phyloP scores from a whole-genome alignment of 2,329 filamentous ascomycete species.

The Pyrenochaeta sp. region DNA sequence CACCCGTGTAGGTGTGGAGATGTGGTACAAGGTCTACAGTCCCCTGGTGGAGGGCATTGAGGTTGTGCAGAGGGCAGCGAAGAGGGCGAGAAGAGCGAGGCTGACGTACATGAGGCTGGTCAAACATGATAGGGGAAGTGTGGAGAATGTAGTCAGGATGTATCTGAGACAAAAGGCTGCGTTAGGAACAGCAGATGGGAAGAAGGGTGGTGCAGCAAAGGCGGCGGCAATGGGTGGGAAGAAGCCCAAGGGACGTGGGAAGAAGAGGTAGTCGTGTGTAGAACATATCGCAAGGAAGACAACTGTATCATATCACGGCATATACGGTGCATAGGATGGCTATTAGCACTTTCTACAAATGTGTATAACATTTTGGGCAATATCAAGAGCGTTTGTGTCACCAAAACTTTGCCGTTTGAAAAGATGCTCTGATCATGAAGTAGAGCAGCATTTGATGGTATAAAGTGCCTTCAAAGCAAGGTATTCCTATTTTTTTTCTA shows the following conservation, averaged over 20 bases:
- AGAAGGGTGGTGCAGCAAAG: constrained; percentile 31
- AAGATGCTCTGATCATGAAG: not conserved
- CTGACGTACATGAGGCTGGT: constrained; percentile 83
- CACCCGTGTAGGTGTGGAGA: constrained; percentile 88
- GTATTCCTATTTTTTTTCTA: too few relatives aligned
- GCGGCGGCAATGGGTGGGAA: constrained; percentile 34
- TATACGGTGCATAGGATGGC: not conserved
- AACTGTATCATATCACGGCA: constrained; percentile 5
- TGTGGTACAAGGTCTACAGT: constrained; percentile 96
- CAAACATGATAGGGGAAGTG: constrained; percentile 50
- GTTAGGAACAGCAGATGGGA: constrained; percentile 42
- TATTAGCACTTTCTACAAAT: not conserved
- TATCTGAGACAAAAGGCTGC: constrained; percentile 50
- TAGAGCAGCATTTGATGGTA: not conserved
- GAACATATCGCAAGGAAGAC: not conserved
- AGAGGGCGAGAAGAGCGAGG: constrained; percentile 85
- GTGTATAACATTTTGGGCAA: constrained; percentile 10
- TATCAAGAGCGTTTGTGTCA: not conserved
- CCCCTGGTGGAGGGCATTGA: constrained; percentile 91
- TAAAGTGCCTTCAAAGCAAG: too few relatives aligned
- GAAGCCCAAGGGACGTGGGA: constrained; percentile 41
- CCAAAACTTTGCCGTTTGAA: not conserved
- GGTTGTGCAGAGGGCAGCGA: constrained; percentile 85
- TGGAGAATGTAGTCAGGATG: constrained; percentile 48
- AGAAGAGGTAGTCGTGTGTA: constrained; percentile 35